These are phyloP conservation scores for Macrotyloma uniflorum DNA, from an alignment of 306 rosid genomes.

Conservation along the genomic window DNA sequence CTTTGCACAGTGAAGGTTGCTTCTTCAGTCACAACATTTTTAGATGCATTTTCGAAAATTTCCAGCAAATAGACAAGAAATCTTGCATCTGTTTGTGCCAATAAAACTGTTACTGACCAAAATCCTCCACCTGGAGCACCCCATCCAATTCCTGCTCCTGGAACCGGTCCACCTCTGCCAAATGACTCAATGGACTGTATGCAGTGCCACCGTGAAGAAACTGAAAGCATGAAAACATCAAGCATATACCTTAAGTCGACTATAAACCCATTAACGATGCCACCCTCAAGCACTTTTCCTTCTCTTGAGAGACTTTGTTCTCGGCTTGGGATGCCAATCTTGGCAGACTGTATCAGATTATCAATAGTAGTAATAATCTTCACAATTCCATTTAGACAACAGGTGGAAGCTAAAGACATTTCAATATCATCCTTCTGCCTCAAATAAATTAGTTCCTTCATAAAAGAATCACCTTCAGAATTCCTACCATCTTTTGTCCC, in stretches of 20 bases:
- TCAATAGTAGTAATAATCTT: conserved; percentile 54
- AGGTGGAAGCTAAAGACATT: conserved; percentile 77
- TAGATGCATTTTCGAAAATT: conserved; percentile 41
- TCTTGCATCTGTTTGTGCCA: conserved; percentile 65
- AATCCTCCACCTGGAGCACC: conserved; percentile 87
- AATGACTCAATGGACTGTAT: conserved; percentile 74
- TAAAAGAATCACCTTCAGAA: conserved; percentile 56
- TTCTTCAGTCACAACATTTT: conserved; percentile 50
- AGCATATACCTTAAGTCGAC: conserved; percentile 63
- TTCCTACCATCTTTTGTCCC: conserved; percentile 41
- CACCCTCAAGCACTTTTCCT: conserved; percentile 71
- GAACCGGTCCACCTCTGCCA: conserved; percentile 96
- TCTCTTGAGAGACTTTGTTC: conserved; percentile 58
- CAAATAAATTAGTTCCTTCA: conserved; percentile 61
- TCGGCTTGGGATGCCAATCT: conserved; percentile 49
- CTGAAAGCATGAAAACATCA: conserved; percentile 53
- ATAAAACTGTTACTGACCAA: conserved; percentile 76
- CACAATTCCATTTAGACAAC: conserved; percentile 73
- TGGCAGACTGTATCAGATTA: conserved; percentile 68
- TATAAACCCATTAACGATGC: conserved; percentile 58
- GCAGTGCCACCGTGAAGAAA: conserved; percentile 60
- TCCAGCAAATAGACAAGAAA: conserved; percentile 61
- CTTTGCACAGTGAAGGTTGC: conserved; percentile 46
- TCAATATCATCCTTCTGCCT: conserved; percentile 65
- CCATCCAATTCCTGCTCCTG: conserved; percentile 96